Evolutionary conservation across 495 filamentous ascomycete genomes (phyloP), one percentile per base, ranked within the genome.

Genomic region (Penicillium pulvis): DNA sequence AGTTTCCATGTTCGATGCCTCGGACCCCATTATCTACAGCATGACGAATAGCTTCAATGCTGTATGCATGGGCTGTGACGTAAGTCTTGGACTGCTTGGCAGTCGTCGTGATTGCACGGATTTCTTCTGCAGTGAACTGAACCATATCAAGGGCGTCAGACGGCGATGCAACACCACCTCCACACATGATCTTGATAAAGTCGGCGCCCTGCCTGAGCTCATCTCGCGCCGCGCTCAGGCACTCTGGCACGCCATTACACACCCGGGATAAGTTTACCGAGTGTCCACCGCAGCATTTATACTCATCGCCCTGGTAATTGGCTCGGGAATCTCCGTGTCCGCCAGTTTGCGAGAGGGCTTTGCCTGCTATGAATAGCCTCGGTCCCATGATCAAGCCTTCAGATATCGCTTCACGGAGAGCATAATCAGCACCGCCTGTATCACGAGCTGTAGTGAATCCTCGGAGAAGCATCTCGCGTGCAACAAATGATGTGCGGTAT

Each of bases 111-210:
- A 84, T 79, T 0, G 77, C 81, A 19, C 62, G 64, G 35, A 83
- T 78, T 57, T 84, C 81, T 23, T 77, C 76, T 11, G 69, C 56
- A 0, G 78, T 75, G 66, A 82, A 84, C 62, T 84, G 81, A 2
- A 77, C 62, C 55, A 68, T 71, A 28, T 77, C 69, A 17, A 84
- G 56, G 36, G 60, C 59, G 58, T 83, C 80, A 0, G 80, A 75
- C 0, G 79, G 79, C 17, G 63, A 74, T 0, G 75, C 79, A 7
- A 84, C 81, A 3, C 81, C 81, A 4, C 80, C 79, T 4, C 77
- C 75, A n/a, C 69, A 63, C 80, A 84, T 82, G 57, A 84, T 82
- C 65, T 84, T 84, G 68, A 84, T 69, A 59, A 83, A 82, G 50
- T 83, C 71, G 3, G 79, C 75, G 0, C 81, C 80, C 2, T 62